Base-by-base conservation (phyloP, 202 grass and related monocot genomes). In the Cymbopogon flexuosus region DNA sequence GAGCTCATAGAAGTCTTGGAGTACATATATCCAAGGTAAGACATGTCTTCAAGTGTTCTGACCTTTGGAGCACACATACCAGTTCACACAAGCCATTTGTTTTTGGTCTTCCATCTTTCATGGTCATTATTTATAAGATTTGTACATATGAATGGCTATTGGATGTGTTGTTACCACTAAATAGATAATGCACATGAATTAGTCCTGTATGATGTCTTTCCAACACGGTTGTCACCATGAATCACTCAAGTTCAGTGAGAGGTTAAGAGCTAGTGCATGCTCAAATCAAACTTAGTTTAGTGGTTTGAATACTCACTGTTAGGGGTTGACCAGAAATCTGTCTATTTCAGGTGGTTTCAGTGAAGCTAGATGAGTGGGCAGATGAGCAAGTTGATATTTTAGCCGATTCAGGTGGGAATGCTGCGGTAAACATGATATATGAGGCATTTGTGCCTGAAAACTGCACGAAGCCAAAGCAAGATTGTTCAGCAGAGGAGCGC, bases 351-450 rank as follows among this genome's bases (percentile, higher is more conserved):
- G 84, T 98, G 35, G 46, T 91, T 21, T 98, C 96, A 9, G 88
- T 91, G 84, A 98, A 98, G 83, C 73, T 95, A 84, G 92, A 98
- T 80, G 92, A 95, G 47, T 98, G 95, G 95, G 88, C 92, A 62
- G 83, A 98, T 76, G 95, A 95, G 45, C 95, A 95, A 52, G 95
- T 93, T 49, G 88, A 98, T 80, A 42, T 84, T 71, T 88, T 98
- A 72, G 61, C 73, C 2, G 88, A 98, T 31, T 77, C 51, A 36
- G 95, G 95, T 61, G 96, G 88, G 37, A 98, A 98, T 91, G 79
- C 76, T 72, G 64, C 88, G 10, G 84, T 90, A 39, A 95, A 98
- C 85, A 89, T 24, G 85, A 93, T 73, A 83, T 98, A 91, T 23
- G 95, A 98, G 76, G 95, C 92, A 46, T 95, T 88, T 70, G 47